Percentiles rank a stretch among this genome's conserved stretches.
Conservation (phyloP, 2,329 filamentous ascomycete genomes). For the Diaporthe vexans region DNA sequence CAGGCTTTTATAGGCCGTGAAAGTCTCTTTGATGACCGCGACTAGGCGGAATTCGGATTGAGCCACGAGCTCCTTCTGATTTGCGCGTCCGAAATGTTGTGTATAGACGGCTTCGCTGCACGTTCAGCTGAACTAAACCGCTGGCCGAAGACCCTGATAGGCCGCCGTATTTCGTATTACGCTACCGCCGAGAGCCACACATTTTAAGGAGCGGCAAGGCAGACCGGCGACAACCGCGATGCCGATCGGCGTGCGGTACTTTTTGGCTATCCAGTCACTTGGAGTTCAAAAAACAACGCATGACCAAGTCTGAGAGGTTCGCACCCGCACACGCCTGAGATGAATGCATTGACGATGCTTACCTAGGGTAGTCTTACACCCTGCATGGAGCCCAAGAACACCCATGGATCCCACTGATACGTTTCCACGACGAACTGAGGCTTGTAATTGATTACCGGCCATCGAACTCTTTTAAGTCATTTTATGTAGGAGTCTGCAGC, state of each 20-base stretch:
- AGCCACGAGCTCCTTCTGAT: not conserved
- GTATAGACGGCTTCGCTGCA: not conserved
- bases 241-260: not conserved
- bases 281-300: not conserved
- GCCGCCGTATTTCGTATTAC: constrained; percentile 19
- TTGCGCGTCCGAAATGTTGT: not conserved
- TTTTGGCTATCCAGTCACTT: not conserved
- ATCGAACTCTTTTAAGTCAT: too few species aligned
- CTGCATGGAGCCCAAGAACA: too few species aligned
- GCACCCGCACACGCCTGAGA: too few species aligned
- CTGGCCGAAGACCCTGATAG: not conserved
- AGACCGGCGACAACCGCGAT: not conserved
- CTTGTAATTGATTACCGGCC: not conserved
- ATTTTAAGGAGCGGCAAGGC: not conserved
- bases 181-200: constrained; percentile 19
- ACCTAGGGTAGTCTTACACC: too few species aligned
- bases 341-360: not conserved
- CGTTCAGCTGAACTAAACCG: constrained; percentile 8
- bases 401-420: too few species aligned
- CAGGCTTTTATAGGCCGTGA: not conserved
- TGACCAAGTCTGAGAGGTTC: not conserved
- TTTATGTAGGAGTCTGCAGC: too few species aligned
- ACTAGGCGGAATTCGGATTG: not conserved
- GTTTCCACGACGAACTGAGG: not conserved
- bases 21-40: not conserved